A percentile compares a stretch with the other conserved stretches of the same genome.
These are phyloP conservation scores for Rhizopogon roseolus DNA, from an alignment of 768 basidiomycete species.

Conservation along the genomic window DNA sequence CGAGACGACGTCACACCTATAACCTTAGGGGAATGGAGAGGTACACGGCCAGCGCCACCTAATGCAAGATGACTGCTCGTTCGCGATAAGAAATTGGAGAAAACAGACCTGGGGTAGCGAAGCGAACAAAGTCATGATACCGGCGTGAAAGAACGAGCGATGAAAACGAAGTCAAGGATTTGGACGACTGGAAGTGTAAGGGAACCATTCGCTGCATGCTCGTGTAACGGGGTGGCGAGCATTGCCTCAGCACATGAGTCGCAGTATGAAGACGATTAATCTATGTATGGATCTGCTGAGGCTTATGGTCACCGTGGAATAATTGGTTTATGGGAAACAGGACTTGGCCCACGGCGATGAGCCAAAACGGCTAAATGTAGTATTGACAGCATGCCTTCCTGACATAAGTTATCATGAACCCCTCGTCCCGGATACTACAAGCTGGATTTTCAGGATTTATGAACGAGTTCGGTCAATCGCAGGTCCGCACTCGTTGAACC, in stretches of 20 bases:
- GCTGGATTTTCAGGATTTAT: no score
- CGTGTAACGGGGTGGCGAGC: conserved; percentile 19
- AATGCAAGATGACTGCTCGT: conserved; percentile 6
- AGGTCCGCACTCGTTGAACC: no score
- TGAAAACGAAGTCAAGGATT: conserved; percentile 7
- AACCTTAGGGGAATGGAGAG: conserved; percentile 70
- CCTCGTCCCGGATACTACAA: no score
- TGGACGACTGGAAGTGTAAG: conserved; percentile 18
- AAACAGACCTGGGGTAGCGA: conserved; percentile 39
- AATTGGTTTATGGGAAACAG: no score
- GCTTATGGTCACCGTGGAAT: no score
- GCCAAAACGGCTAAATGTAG: no score
- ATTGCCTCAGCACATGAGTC: conserved; percentile 18
- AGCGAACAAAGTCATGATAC: conserved; percentile 73
- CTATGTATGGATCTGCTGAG: no score
- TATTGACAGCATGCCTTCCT: no score
- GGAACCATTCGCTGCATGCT: conserved; percentile 24
- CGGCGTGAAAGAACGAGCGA: conserved; percentile 16
- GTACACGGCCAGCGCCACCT: conserved; percentile 67
- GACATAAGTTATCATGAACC: no score
- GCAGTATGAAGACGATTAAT: no score
- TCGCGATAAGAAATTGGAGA: conserved; percentile 20
- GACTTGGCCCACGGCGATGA: no score
- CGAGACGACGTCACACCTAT: conserved; percentile 74
- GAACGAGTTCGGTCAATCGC: no score